Percentiles rank a stretch among this genome's conserved stretches.
Conservation (phyloP, 208 protist species). For the Eutreptiella sp. region DNA sequence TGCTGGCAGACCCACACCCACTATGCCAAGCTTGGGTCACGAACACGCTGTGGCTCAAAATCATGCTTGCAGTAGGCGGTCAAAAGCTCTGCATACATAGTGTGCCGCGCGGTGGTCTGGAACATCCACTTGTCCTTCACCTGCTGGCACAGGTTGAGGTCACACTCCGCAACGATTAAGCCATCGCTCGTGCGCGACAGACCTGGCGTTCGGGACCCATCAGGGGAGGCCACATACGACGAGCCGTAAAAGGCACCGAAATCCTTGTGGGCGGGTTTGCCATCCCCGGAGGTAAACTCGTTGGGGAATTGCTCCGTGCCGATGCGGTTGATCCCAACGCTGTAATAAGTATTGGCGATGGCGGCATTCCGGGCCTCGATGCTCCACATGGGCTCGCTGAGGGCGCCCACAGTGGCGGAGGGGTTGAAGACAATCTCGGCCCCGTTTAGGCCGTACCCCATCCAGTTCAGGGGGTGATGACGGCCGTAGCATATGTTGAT, state of each 20-base stretch:
- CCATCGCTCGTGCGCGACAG: slow-evolving; percentile 56
- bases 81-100: slow-evolving; percentile 49
- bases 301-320: slow-evolving; percentile 67
- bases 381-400: slow-evolving; percentile 68
- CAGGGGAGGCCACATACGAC: slow-evolving; percentile 58
- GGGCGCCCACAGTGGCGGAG: slow-evolving; percentile 58
- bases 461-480: slow-evolving; percentile 73
- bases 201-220: slow-evolving; percentile 53
- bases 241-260: slow-evolving; percentile 81
- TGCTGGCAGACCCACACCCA: too few relatives aligned
- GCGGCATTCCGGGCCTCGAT: slow-evolving; percentile 72
- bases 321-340: slow-evolving; percentile 58
- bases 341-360: slow-evolving; percentile 68
- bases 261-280: slow-evolving; percentile 68
- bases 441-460: slow-evolving; percentile 64
- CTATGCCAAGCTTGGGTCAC: slow-evolving; percentile 21
- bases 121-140: slow-evolving; percentile 70
- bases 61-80: slow-evolving; percentile 38
- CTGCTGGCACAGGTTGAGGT: slow-evolving; percentile 67
- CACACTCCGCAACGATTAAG: slow-evolving; percentile 62
- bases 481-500: slow-evolving; percentile 78
- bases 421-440: slow-evolving; percentile 81
- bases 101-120: slow-evolving; percentile 42
- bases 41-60: slow-evolving; percentile 54
- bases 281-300: slow-evolving; percentile 65